phyloP scores from a whole-genome alignment of 23 red algal species.

The Gracilariopsis chorda region DNA sequence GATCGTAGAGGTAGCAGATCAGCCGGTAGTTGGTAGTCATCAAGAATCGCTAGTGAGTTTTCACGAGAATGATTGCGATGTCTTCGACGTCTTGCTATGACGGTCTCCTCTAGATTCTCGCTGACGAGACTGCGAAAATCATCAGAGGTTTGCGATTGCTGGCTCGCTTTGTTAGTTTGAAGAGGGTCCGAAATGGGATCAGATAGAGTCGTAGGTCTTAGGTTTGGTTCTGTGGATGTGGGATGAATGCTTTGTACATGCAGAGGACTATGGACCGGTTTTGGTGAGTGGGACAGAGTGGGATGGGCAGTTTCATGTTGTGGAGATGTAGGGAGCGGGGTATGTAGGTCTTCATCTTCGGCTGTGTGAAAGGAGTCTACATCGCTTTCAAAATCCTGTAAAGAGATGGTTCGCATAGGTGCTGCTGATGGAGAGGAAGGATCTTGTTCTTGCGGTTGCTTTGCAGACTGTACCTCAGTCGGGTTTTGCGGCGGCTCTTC shows the following conservation, averaged over 20 bases:
- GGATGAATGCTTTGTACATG: too few relatives aligned
- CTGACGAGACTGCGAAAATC: not conserved
- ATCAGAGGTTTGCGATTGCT: not conserved
- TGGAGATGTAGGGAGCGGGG: too few relatives aligned
- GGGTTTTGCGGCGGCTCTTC: too few relatives aligned
- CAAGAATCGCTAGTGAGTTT: not conserved
- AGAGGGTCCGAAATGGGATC: too few relatives aligned
- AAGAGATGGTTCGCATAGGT: not conserved
- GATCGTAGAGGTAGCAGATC: slow-evolving; percentile 26
- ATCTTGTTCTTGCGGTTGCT: too few relatives aligned
- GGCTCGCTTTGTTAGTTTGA: not conserved
- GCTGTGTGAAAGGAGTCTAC: slow-evolving; percentile 61
- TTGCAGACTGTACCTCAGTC: too few relatives aligned
- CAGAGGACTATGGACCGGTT: too few relatives aligned
- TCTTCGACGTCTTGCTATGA: not conserved
- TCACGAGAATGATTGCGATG: not conserved
- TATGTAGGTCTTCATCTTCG: not conserved
- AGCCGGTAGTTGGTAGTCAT: slow-evolving; percentile 4
- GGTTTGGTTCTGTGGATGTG: too few relatives aligned
- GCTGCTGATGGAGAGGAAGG: not conserved
- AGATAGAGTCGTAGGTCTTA: too few relatives aligned
- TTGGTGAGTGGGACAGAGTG: too few relatives aligned
- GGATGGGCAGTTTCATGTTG: not conserved
- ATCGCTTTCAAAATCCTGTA: slow-evolving; percentile 15
- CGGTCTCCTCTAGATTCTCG: slow-evolving; percentile 38